A percentile compares a stretch with the other conserved stretches of the same genome.
Evolutionary conservation across 768 basidiomycete species (phyloP).

Genomic region (Lentinula boryana): DNA sequence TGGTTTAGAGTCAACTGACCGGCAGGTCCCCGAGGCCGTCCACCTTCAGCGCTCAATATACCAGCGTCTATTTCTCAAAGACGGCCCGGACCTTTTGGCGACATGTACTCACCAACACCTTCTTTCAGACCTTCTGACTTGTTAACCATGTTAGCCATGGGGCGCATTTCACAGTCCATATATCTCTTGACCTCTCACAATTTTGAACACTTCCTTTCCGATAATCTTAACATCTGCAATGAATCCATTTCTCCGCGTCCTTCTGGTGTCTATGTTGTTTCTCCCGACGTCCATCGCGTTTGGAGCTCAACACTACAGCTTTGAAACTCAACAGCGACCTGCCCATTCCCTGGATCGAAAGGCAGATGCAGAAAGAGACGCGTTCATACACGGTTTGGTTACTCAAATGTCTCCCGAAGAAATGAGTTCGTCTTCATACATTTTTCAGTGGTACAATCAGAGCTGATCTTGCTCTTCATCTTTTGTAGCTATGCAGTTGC

Average conservation of each 20-base stretch:
- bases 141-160: not conserved
- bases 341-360: not conserved
- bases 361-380: constrained; percentile 1
- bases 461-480: not conserved
- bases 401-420: constrained; percentile 8
- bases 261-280: not conserved
- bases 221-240: not conserved
- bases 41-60: too few relatives aligned
- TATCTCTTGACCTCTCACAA: not conserved
- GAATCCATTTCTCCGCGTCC: not conserved
- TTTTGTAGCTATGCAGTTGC: constrained; percentile 9
- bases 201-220: not conserved
- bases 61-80: too few relatives aligned
- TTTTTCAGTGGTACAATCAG: not conserved
- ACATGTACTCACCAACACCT: too few relatives aligned
- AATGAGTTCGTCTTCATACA: constrained; percentile 4
- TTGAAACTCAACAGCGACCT: not conserved
- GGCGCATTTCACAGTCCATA: not conserved
- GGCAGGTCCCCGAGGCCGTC: too few relatives aligned
- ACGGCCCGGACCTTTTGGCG: too few relatives aligned
- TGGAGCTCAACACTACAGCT: constrained; percentile 2
- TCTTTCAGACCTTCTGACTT: not conserved
- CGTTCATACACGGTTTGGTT: constrained; percentile 5
- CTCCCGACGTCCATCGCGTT: not conserved
- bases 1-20: too few relatives aligned